Evolutionary conservation across 2,329 filamentous ascomycete species (phyloP).

Genomic region (Neonectria neomacrospora): DNA sequence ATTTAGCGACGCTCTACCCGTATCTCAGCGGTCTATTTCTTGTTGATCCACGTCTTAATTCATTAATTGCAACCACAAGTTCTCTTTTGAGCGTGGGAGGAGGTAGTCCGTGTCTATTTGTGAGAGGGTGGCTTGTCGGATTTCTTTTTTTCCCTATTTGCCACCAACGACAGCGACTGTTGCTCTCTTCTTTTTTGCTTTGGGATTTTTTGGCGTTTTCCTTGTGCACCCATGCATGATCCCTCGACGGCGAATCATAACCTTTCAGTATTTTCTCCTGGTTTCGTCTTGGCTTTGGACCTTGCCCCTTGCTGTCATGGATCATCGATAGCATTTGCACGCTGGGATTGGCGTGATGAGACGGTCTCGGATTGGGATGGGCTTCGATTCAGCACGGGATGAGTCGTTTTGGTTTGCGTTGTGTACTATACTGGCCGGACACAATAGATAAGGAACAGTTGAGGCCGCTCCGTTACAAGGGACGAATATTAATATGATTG

Average conservation of each 20-base stretch:
- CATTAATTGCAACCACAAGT: neutral
- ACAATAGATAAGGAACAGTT: constrained; percentile 12
- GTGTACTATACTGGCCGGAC: constrained; percentile 24
- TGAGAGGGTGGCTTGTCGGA: neutral
- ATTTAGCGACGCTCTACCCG: neutral
- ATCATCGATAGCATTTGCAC: constrained; percentile 8
- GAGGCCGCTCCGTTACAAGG: constrained; percentile 1
- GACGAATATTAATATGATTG: constrained; percentile 14
- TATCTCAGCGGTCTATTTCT: neutral
- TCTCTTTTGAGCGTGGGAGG: neutral
- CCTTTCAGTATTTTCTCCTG: constrained; percentile 2
- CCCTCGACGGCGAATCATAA: neutral
- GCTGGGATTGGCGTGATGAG: constrained; percentile 4
- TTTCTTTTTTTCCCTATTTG: neutral
- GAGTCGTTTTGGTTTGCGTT: constrained; percentile 9
- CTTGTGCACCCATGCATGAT: neutral
- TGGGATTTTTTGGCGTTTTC: neutral
- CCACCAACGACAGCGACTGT: neutral
- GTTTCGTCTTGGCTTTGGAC: constrained; percentile 8
- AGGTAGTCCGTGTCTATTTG: neutral
- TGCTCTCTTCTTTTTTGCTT: neutral
- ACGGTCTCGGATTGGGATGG: constrained; percentile 12
- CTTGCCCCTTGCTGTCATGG: neutral
- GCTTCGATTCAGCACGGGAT: constrained; percentile 1
- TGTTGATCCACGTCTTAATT: neutral